These are phyloP conservation scores for Neurospora crassa DNA, from an alignment of 2,329 filamentous ascomycete genomes.

Conservation along the genomic window DNA sequence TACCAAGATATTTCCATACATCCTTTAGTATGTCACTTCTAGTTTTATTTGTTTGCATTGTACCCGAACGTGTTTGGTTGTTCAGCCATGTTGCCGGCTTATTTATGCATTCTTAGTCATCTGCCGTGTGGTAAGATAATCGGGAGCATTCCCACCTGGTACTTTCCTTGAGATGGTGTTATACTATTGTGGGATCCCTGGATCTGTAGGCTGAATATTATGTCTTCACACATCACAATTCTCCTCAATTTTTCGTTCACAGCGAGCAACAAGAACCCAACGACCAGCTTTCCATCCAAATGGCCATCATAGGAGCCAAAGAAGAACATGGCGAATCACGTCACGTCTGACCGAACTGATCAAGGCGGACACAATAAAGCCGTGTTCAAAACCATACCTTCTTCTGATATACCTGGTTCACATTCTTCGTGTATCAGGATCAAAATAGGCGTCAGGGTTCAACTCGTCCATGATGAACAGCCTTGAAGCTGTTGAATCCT, in stretches of 20 bases:
- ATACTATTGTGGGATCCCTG: background rate
- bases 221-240: background rate
- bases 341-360: constrained; percentile 27
- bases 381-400: constrained; percentile 32
- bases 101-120: background rate
- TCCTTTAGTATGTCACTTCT: background rate
- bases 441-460: constrained; percentile 34
- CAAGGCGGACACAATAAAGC: constrained; percentile 24
- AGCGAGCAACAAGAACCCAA: background rate
- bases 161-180: background rate
- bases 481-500: constrained; percentile 30
- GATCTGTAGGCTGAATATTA: background rate
- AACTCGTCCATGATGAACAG: constrained; percentile 36
- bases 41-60: background rate
- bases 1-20: background rate
- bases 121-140: background rate
- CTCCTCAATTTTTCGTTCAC: background rate
- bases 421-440: constrained; percentile 30
- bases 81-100: background rate
- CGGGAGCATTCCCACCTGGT: background rate
- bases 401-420: constrained; percentile 30
- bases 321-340: constrained; percentile 24
- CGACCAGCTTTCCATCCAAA: background rate
- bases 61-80: background rate
- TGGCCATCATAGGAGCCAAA: constrained; percentile 24